Base-by-base conservation (phyloP, 2,329 filamentous ascomycete genomes). In the Neopestalotiopsis clavispora region DNA sequence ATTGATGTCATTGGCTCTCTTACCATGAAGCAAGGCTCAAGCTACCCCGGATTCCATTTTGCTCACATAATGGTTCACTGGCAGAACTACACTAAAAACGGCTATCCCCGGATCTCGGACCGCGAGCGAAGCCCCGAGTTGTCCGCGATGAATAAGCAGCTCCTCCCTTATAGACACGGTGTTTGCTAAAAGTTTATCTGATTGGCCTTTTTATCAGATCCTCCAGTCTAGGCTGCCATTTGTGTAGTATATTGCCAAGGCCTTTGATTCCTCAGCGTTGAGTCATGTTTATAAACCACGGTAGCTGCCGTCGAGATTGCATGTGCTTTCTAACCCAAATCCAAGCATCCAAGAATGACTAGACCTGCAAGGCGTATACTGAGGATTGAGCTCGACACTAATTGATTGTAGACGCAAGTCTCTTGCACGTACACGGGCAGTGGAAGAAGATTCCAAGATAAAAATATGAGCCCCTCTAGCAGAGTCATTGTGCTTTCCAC, bases 71-170 rank as follows among this genome's bases (percentile, higher is more conserved):
- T 38, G 20, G 6, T 64, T 40, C 45, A 4, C 20, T 17, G 45
- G n/a, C n/a, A 17, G 14, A 28, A 23, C 45, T 52, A 52, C 6
- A 20, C 3, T n/a, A 52, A 52, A 20, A 3, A 20, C 45, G 45
- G 45, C 45, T 62, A 49, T 28, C 40, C 38, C 61, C 34, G 38
- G 34, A 38, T 45, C 32, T 64, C 40, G 61, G 61, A 64, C 61
- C 61, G 61, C 61, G 61, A 64, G 61, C 28, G n/a, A 14, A 45
- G 23, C 17, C 13, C 61, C 61, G 61, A 64, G 42, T 49, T 49
- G 20, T 62, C 40, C 34, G 34, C 34, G 40, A 64, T 52, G 61
- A 64, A 64, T 64, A 64, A 52, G 61, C 61, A 30, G 17, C n/a
- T 28, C 23, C 13, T 23, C 10, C n/a, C 14, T 32, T 59, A 52